phyloP scores from a whole-genome alignment of 768 basidiomycete genomes.

The Rhodotorula paludigena region DNA sequence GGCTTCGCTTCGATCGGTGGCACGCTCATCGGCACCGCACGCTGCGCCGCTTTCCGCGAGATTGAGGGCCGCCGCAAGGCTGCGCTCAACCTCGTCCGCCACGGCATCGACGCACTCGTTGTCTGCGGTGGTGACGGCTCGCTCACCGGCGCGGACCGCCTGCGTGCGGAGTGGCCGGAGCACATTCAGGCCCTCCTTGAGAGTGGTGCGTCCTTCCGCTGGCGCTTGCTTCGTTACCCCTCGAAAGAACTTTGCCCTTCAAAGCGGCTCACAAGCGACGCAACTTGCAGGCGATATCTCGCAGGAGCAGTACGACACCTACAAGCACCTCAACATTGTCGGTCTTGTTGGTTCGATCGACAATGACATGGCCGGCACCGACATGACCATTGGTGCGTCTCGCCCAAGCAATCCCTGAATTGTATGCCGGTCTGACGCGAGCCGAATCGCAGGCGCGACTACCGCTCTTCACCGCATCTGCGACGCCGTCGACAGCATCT shows the following conservation, averaged over 20 bases:
- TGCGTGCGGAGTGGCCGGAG: slow-evolving; percentile 89
- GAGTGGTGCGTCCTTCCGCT: slow-evolving; percentile 54
- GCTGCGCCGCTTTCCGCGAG: slow-evolving; percentile 76
- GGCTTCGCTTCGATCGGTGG: slow-evolving; percentile 88
- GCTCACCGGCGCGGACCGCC: slow-evolving; percentile 89
- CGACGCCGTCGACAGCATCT: slow-evolving; percentile 96
- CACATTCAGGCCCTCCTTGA: slow-evolving; percentile 65
- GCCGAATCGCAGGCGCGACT: slow-evolving; percentile 54
- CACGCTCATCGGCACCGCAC: slow-evolving; percentile 91
- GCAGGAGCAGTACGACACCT: slow-evolving; percentile 62
- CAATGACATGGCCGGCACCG: slow-evolving; percentile 98
- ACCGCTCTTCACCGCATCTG: slow-evolving; percentile 95
- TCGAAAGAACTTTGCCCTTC: no score
- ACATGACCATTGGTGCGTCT: slow-evolving; percentile 78
- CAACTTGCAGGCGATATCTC: slow-evolving; percentile 61
- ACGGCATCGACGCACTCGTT: slow-evolving; percentile 93
- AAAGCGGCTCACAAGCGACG: neutral
- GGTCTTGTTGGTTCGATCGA: slow-evolving; percentile 99
- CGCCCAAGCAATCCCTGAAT: neutral
- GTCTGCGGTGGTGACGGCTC: slow-evolving; percentile 98
- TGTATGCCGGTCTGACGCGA: neutral
- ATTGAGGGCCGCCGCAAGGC: slow-evolving; percentile 81
- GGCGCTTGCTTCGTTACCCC: neutral
- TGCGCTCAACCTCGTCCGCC: slow-evolving; percentile 84
- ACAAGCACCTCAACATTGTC: slow-evolving; percentile 85